These are phyloP conservation scores for Prunus kanzakura DNA, from an alignment of 306 rosid genomes.

Conservation along the genomic window DNA sequence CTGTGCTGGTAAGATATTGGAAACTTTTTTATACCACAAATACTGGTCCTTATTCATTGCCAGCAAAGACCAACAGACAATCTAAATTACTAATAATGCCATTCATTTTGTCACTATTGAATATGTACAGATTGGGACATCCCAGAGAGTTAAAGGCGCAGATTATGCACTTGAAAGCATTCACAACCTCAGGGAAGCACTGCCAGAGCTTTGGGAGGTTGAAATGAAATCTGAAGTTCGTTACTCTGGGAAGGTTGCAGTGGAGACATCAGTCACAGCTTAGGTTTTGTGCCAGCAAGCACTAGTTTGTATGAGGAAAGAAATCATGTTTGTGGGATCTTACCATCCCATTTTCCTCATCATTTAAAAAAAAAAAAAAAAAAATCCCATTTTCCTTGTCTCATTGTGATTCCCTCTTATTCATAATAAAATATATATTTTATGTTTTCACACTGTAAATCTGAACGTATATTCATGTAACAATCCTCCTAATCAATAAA, in stretches of 20 bases:
- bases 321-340: slow-evolving; percentile 11
- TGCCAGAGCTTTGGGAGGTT: slow-evolving; percentile 83
- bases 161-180: slow-evolving; percentile 93
- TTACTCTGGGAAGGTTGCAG: slow-evolving; percentile 64
- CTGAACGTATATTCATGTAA: not conserved
- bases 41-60: not conserved
- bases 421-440: slow-evolving; percentile 6
- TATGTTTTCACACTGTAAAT: not conserved
- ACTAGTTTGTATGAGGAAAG: not conserved
- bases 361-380: not conserved
- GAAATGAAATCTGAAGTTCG: slow-evolving; percentile 64
- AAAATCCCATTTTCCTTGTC: not conserved
- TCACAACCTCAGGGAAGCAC: slow-evolving; percentile 89
- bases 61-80: not conserved
- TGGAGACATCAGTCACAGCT: slow-evolving; percentile 88
- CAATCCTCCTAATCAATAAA: not conserved
- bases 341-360: not conserved
- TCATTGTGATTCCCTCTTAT: not conserved
- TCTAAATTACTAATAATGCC: not conserved
- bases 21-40: slow-evolving; percentile 19
- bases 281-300: slow-evolving; percentile 16
- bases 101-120: not conserved
- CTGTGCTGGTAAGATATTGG: slow-evolving; percentile 67
- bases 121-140: slow-evolving; percentile 62
- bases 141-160: slow-evolving; percentile 85